A percentile compares a stretch with the other conserved stretches of the same genome.
phyloP scores from a whole-genome alignment of 495 filamentous ascomycete genomes.

The Baudoinia panamericana region DNA sequence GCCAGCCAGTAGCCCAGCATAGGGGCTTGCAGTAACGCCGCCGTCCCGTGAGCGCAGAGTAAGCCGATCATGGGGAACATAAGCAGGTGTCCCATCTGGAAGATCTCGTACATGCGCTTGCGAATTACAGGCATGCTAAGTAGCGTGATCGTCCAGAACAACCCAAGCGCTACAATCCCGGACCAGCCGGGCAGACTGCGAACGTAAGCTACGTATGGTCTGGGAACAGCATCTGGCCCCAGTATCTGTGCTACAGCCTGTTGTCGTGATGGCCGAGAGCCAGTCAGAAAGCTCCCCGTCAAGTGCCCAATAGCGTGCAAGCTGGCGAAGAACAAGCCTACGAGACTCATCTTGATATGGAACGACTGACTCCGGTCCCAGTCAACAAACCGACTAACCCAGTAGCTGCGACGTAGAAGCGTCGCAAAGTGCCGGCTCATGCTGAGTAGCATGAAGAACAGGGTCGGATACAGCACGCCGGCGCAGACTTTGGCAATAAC shows the following conservation, averaged over 20 bases:
- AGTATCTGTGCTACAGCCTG: constrained; percentile 19
- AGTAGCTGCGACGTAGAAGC: constrained; percentile 23
- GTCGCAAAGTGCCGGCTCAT: constrained; percentile 32
- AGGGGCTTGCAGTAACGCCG: constrained; percentile 26
- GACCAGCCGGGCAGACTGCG: constrained; percentile 25
- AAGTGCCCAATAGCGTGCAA: constrained; percentile 32
- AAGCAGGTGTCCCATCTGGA: constrained; percentile 31
- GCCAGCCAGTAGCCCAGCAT: constrained; percentile 34
- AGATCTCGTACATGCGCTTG: constrained; percentile 28
- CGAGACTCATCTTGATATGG: constrained; percentile 29
- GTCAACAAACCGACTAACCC: constrained; percentile 30
- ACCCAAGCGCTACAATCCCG: constrained; percentile 25
- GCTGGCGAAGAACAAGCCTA: constrained; percentile 26
- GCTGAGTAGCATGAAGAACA: constrained; percentile 32
- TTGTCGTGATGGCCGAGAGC: constrained; percentile 22
- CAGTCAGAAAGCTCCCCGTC: constrained; percentile 25
- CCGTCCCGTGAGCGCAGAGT: constrained; percentile 27
- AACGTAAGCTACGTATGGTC: constrained; percentile 23
- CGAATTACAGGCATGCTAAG: constrained; percentile 27
- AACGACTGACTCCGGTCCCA: constrained; percentile 32
- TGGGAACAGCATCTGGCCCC: constrained; percentile 15
- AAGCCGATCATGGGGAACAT: constrained; percentile 32
- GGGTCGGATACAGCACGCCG: constrained; percentile 31
- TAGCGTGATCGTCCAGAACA: constrained; percentile 25
- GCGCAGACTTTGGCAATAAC: constrained; percentile 30